A percentile compares a stretch with the other conserved stretches of the same genome.
Evolutionary conservation across 2,329 filamentous ascomycete genomes (phyloP).

Genomic region (Aspergillus novoparasiticus): DNA sequence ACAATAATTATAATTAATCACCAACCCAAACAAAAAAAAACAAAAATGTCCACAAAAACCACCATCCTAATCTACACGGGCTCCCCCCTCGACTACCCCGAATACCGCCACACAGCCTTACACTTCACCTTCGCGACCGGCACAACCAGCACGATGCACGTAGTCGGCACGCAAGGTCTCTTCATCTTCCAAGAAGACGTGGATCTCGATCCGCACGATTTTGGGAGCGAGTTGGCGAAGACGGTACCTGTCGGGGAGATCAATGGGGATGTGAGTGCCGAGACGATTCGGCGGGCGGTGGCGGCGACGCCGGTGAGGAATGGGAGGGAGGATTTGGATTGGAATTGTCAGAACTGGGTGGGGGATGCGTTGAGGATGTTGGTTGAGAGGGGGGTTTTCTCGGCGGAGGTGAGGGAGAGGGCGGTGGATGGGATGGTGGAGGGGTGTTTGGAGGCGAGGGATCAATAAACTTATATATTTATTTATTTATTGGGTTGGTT

Average conservation of each 20-base stretch:
- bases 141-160: constrained; percentile 25
- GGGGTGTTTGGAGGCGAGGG: constrained; percentile 29
- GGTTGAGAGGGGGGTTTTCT: constrained; percentile 26
- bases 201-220: constrained; percentile 13
- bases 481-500: not conserved
- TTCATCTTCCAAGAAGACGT: constrained; percentile 26
- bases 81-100: constrained; percentile 31
- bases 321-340: constrained; percentile 26
- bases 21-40: too few relatives aligned
- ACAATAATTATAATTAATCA: too few relatives aligned
- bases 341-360: constrained; percentile 39
- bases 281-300: constrained; percentile 22
- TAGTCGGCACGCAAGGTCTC: constrained; percentile 29
- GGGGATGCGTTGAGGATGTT: constrained; percentile 29
- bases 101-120: constrained; percentile 35
- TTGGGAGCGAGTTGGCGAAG: constrained; percentile 17
- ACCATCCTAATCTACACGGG: constrained; percentile 31
- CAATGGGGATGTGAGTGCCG: constrained; percentile 12
- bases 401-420: constrained; percentile 14
- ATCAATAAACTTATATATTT: constrained; percentile 13
- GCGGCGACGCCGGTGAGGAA: constrained; percentile 27
- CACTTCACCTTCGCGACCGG: constrained; percentile 24
- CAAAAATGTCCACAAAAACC: constrained; percentile 16
- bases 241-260: constrained; percentile 20
- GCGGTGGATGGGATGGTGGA: constrained; percentile 32